A percentile compares a stretch with the other conserved stretches of the same genome.
These are phyloP conservation scores for Kwoniella sp. DNA, from an alignment of 768 basidiomycete genomes.

Conservation along the genomic window DNA sequence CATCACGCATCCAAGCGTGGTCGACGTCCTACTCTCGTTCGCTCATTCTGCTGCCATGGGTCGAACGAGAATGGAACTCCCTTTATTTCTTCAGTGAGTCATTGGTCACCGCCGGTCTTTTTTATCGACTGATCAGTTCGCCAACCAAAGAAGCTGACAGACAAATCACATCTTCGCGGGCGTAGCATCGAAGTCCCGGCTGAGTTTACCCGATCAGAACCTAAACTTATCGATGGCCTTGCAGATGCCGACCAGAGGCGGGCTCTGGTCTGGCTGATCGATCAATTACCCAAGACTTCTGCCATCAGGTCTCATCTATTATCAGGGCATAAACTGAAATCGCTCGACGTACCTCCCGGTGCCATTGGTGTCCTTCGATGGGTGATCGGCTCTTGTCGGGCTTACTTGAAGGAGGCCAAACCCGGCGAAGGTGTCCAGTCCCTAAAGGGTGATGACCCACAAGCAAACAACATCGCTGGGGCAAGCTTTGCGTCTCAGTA, in stretches of 20 bases:
- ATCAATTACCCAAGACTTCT: slow-evolving; percentile 32
- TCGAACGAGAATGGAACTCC: slow-evolving; percentile 36
- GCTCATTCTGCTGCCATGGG: slow-evolving; percentile 26
- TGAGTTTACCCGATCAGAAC: slow-evolving; percentile 13
- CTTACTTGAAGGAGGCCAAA: slow-evolving; percentile 36
- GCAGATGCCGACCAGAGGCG: slow-evolving; percentile 12
- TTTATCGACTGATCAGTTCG: not conserved
- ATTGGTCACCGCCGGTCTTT: too few relatives aligned
- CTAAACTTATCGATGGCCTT: slow-evolving; percentile 26
- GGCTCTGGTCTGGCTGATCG: slow-evolving; percentile 37
- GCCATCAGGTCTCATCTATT: slow-evolving; percentile 27
- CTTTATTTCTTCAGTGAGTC: slow-evolving; percentile 33
- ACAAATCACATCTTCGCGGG: not conserved
- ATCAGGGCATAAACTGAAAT: slow-evolving; percentile 16
- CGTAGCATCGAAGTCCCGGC: slow-evolving; percentile 34
- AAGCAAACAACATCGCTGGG: not conserved
- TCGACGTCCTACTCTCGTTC: slow-evolving; percentile 38
- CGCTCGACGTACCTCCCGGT: slow-evolving; percentile 17
- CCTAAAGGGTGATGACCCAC: not conserved
- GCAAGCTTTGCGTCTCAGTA: not conserved
- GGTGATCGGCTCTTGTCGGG: slow-evolving; percentile 41
- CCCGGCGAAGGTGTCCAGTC: slow-evolving; percentile 33
- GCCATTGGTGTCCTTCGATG: slow-evolving; percentile 37
- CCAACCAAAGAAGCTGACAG: not conserved
- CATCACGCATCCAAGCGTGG: slow-evolving; percentile 35